Evolutionary conservation across 192 early-diverging fungal species (phyloP), one percentile per base, ranked within the genome.

Genomic region (Phycomyces blakesleeanus): DNA sequence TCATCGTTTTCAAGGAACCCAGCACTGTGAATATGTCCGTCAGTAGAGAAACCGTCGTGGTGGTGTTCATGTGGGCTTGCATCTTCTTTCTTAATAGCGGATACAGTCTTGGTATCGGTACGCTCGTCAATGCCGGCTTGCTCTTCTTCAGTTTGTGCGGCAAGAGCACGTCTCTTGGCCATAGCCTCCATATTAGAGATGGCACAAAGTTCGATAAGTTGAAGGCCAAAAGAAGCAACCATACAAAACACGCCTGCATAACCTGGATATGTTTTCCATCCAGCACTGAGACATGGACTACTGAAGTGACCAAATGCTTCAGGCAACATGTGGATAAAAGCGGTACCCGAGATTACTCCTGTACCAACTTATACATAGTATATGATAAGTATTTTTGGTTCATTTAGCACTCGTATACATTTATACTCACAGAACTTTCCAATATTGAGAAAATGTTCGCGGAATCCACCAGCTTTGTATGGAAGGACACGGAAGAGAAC

Each of bases 291-390:
- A 67, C 77, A 79, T 15, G 67, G 61, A 42, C 60, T 68, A 7
- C 14, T 44, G 37, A 79, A 73, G 29, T 55, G 59, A 11, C 42
- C 22, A 51, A 73, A 71, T 10, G 71, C 71, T 10, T 73, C 83
- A 3, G 85, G 79, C 10, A 91, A 64, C 88, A 91, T 89, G 60
- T 90, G 88, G 51, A 90, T 78, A 52, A 87, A 88, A 5, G 80
- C 81, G 16, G 88, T 90, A 38, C 85, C 82, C 39, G 89, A 65
- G 55, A 90, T 86, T 16, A 89, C 81, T 1, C 87, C 88, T 8
- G 83, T 81, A 14, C 86, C 85, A 71, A 88, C 69, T 71, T 38
- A 34, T 14, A 5, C 42, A 26, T 14, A 21, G 15, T 51, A 27
- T n/a, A 26, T 15, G 24, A 26, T 55, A 64, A 55, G n/a, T 0